Percentiles rank a stretch among this genome's conserved stretches.
Evolutionary conservation across 192 early-diverging fungal species (phyloP).

Genomic region (Coemansia sp.): DNA sequence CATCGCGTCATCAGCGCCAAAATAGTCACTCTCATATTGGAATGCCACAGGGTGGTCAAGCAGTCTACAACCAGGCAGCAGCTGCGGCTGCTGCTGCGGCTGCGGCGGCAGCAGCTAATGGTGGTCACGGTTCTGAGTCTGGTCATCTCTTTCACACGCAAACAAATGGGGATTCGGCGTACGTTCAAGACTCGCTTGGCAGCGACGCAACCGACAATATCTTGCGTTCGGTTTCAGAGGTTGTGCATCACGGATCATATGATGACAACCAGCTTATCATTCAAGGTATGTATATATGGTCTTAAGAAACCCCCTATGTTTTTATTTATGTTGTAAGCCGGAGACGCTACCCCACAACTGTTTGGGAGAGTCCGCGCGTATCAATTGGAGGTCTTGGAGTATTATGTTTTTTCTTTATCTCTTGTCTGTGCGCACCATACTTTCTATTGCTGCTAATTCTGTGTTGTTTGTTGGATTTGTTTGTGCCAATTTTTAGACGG

Average conservation of each 20-base stretch:
- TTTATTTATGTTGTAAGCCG: background rate
- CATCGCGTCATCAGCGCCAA: background rate
- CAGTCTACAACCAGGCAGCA: conserved; percentile 36
- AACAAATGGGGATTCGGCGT: conserved; percentile 23
- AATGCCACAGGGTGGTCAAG: conserved; percentile 25
- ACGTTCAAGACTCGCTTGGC: conserved; percentile 17
- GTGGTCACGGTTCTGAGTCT: conserved; percentile 18
- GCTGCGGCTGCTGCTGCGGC: conserved; percentile 39
- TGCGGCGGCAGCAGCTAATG: conserved; percentile 23
- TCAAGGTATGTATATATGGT: conserved; percentile 24
- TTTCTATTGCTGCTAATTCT: background rate
- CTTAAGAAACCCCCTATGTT: background rate
- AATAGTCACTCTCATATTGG: conserved; percentile 14
- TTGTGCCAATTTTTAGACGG: conserved; percentile 19
- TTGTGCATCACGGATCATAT: conserved; percentile 21
- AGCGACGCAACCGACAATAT: conserved; percentile 32
- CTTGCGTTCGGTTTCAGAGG: conserved; percentile 35
- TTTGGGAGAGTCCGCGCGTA: background rate
- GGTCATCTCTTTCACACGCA: conserved; percentile 33
- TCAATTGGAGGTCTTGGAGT: background rate
- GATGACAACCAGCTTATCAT: conserved; percentile 45
- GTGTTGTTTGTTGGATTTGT: background rate
- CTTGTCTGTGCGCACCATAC: background rate
- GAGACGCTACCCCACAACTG: background rate
- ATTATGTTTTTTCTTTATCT: conserved; percentile 1